Evolutionary conservation across 2,329 filamentous ascomycete genomes (phyloP), one percentile per base, ranked within the genome.

Genomic region (Penicillium sp.): DNA sequence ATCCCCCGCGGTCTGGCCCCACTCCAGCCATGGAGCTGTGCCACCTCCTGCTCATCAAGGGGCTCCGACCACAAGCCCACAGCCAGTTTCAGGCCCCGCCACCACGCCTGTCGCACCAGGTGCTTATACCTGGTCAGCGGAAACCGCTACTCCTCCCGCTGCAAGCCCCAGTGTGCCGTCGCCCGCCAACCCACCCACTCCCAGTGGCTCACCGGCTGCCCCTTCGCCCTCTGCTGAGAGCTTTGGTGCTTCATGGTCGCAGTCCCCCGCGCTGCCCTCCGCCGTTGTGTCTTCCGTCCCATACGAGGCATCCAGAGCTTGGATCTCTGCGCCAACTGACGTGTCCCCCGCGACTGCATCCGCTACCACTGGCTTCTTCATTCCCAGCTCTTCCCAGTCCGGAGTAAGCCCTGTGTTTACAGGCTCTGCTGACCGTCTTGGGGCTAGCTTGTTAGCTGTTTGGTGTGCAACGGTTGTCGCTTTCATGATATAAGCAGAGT

Each of bases 341-440:
- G 40, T 5, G 7, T 45, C 46, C 3, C n/a, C 51, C 3, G n/a
- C 38, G 11, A 13, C 27, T 14, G 9, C 32, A 5, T n/a, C 46
- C 4, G 31, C 39, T 16, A 38, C 45, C 11, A 29, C 51, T 27
- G 27, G 18, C 1, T 16, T 27, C 46, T 54, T 34, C 24, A 40
- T 50, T 24, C 34, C 51, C 3, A 50, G 27, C n/a, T 40, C 24
- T 7, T 45, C 51, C 29, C 14, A 39, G 18, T 45, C 47, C 6
- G 45, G 50, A 24, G 32, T 11, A 5, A 18, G 40, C 27, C 51
- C 51, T 13, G 34, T 50, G 13, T 54, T 54, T 21, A 54, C 51
- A 5, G 51, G 51, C 7, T 46, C 46, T n/a, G 51, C 46, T 5
- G 32, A 40, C 29, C 34, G 34, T 1, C 4, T 50, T 22, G 45